Percentiles rank a stretch among this genome's conserved stretches.
Conservation (phyloP, 306 rosid species). For the Mucuna pruriens region DNA sequence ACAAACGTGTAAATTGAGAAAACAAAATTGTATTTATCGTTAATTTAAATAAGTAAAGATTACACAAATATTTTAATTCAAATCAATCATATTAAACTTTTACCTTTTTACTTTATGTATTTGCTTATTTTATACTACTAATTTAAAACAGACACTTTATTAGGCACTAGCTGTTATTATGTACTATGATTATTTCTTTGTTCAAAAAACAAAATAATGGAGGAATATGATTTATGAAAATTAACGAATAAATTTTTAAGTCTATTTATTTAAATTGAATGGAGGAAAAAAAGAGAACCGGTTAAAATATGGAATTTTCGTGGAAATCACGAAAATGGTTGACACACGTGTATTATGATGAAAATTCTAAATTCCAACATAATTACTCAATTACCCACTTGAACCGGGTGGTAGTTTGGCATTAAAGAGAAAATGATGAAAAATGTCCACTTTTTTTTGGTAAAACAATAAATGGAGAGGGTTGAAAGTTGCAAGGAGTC, state of each 20-base stretch:
- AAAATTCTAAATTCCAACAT: not conserved
- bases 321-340: constrained; percentile 47
- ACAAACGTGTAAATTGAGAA: not conserved
- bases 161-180: too few relatives aligned
- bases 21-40: not conserved
- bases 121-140: not conserved
- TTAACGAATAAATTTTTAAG: not conserved
- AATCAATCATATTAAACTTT: too few relatives aligned
- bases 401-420: not conserved
- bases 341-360: constrained; percentile 60
- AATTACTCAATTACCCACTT: constrained; percentile 52
- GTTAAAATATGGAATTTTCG: not conserved
- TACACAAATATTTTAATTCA: too few relatives aligned
- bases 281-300: not conserved
- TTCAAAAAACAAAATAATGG: not conserved
- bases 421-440: constrained; percentile 22
- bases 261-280: not conserved
- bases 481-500: constrained; percentile 49
- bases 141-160: too few relatives aligned
- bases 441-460: not conserved
- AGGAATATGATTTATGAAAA: not conserved
- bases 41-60: not conserved
- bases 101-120: too few relatives aligned
- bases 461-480: not conserved
- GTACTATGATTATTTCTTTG: not conserved